Conservation (phyloP, 2,329 filamentous ascomycete species). For the Neoarthrinium moseri region DNA sequence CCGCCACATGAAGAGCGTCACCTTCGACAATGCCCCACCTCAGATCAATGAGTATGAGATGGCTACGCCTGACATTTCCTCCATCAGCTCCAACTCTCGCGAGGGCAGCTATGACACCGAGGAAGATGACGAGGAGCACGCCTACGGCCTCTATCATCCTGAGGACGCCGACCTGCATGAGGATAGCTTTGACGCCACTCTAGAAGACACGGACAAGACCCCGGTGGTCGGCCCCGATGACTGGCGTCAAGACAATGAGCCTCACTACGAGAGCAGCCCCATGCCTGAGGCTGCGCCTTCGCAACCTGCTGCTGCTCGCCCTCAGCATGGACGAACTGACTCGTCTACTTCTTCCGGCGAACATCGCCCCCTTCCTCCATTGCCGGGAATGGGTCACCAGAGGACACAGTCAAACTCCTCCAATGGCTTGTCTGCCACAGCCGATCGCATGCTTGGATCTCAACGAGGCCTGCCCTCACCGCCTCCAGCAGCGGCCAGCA, state of each 20-base stretch:
- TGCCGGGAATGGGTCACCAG: slow-evolving; percentile 62
- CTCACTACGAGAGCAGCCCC: slow-evolving; percentile 71
- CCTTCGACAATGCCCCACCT: slow-evolving; percentile 89
- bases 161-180: slow-evolving; percentile 64
- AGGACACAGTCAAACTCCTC: slow-evolving; percentile 55
- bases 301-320: slow-evolving; percentile 45
- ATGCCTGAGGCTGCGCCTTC: slow-evolving; percentile 54
- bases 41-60: slow-evolving; percentile 98
- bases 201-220: slow-evolving; percentile 96
- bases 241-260: slow-evolving; percentile 78
- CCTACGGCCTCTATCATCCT: slow-evolving; percentile 45
- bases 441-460: slow-evolving; percentile 67
- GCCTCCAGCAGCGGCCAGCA: slow-evolving; percentile 68
- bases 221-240: slow-evolving; percentile 97
- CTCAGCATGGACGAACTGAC: slow-evolving; percentile 62
- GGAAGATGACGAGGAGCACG: slow-evolving; percentile 65
- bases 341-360: slow-evolving; percentile 78
- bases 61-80: slow-evolving; percentile 94
- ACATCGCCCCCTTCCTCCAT: slow-evolving; percentile 79
- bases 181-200: slow-evolving; percentile 92
- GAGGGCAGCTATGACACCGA: slow-evolving; percentile 91
- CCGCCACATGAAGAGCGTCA: slow-evolving; percentile 93
- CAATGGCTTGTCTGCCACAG: slow-evolving; percentile 64
- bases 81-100: slow-evolving; percentile 82
- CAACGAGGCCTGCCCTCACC: slow-evolving; percentile 72